These are phyloP conservation scores for Xylaria bambusicola DNA, from an alignment of 495 filamentous ascomycete species.

Conservation along the genomic window DNA sequence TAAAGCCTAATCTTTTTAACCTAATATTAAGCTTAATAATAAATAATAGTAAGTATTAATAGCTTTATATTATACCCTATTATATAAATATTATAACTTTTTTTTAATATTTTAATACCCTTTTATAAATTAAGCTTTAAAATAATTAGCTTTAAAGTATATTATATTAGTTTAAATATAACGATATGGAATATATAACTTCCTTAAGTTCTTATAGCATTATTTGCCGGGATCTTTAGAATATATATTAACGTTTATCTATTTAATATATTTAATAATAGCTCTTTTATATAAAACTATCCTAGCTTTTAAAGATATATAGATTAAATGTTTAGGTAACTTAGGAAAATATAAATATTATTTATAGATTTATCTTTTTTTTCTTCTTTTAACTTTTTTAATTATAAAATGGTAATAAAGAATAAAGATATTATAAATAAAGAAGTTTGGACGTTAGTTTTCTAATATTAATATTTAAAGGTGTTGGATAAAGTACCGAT, in stretches of 20 bases:
- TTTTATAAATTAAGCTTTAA: conserved; percentile 58
- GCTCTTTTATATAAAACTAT: conserved; percentile 68
- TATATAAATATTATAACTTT: conserved; percentile 80
- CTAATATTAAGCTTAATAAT: conserved; percentile 44
- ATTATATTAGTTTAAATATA: conserved; percentile 83
- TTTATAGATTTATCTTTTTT: neutral
- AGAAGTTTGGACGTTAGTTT: conserved; percentile 72
- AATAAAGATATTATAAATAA: conserved; percentile 65
- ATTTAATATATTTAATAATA: conserved; percentile 80
- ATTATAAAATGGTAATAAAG: conserved; percentile 65
- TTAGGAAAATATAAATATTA: conserved; percentile 47
- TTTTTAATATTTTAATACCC: conserved; percentile 78
- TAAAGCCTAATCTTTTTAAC: conserved; percentile 54
- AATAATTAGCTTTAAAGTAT: conserved; percentile 66
- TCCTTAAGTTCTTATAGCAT: conserved; percentile 71
- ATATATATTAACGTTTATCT: conserved; percentile 79
- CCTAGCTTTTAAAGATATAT: conserved; percentile 68
- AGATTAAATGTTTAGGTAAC: conserved; percentile 82
- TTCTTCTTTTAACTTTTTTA: conserved; percentile 4
- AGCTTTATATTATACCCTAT: conserved; percentile 66
- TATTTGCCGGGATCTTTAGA: conserved; percentile 69
- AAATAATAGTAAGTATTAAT: conserved; percentile 70
- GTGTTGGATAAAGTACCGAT: conserved; percentile 68
- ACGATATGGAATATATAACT: conserved; percentile 79
- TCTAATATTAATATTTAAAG: conserved; percentile 74